phyloP scores from a whole-genome alignment of 1,284 basidiomycete species.

The Phlebopus sp. region DNA sequence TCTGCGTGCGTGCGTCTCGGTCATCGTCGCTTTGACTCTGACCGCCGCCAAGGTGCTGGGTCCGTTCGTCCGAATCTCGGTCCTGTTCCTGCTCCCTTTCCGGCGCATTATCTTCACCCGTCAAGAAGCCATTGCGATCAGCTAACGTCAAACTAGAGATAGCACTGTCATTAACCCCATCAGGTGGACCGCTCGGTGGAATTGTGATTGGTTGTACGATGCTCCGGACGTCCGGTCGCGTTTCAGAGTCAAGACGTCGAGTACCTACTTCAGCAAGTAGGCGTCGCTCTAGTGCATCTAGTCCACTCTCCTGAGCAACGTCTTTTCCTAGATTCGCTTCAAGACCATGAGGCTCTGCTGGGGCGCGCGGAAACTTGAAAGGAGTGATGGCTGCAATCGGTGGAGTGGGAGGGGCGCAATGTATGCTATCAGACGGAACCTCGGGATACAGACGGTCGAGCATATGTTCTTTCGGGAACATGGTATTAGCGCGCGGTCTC shows the following conservation, averaged over 20 bases:
- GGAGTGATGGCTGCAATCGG: constrained; percentile 48
- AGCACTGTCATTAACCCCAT: constrained; percentile 62
- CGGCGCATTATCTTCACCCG: constrained; percentile 19
- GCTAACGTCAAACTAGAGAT: constrained; percentile 75
- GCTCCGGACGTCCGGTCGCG: constrained; percentile 47
- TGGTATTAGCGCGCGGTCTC: constrained; percentile 27
- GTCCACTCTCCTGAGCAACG: constrained; percentile 39
- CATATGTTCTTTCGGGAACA: constrained; percentile 17
- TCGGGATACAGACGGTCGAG: constrained; percentile 7
- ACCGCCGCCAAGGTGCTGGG: constrained; percentile 42
- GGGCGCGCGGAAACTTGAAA: constrained; percentile 33
- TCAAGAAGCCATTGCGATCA: constrained; percentile 33
- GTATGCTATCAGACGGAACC: constrained; percentile 13
- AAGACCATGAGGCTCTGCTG: constrained; percentile 23
- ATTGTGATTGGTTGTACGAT: constrained; percentile 46
- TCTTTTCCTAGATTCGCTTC: constrained; percentile 19
- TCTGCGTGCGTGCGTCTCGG: constrained; percentile 30
- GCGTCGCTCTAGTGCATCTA: constrained; percentile 62
- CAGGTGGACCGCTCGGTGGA: constrained; percentile 36
- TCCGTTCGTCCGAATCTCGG: constrained; percentile 47
- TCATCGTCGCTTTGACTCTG: constrained; percentile 34
- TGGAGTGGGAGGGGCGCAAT: constrained; percentile 46
- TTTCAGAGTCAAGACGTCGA: constrained; percentile 40
- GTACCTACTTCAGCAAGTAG: constrained; percentile 68
- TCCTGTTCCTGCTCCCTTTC: constrained; percentile 35